Conservation (phyloP, 2,329 filamentous ascomycete genomes). For the Ceratocystis eucalypticola region DNA sequence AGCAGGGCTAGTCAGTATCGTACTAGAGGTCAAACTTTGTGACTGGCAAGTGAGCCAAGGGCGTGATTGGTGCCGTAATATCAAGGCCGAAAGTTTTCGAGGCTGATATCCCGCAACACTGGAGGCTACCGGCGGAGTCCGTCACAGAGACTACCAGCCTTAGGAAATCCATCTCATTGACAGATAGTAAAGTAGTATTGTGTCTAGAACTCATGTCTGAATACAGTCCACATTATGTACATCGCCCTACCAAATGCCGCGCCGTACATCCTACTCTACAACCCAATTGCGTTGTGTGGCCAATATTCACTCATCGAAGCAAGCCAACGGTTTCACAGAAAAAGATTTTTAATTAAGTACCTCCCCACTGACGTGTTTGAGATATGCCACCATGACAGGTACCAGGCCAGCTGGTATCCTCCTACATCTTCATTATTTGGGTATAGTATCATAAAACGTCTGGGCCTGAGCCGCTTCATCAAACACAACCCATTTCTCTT, state of each 20-base stretch:
- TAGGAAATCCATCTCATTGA: too few relatives aligned
- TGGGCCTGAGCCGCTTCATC: constrained; percentile 43
- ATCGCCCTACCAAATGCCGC: too few relatives aligned
- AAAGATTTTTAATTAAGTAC: too few relatives aligned
- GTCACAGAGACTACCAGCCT: too few relatives aligned
- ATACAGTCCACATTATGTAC: too few relatives aligned
- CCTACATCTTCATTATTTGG: background rate
- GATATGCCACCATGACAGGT: background rate
- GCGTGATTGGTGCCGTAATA: constrained; percentile 55
- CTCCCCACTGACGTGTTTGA: background rate
- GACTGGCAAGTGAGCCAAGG: constrained; percentile 73
- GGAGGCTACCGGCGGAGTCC: background rate
- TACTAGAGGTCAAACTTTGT: constrained; percentile 69
- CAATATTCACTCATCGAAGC: too few relatives aligned
- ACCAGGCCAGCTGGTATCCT: background rate
- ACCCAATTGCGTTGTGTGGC: too few relatives aligned
- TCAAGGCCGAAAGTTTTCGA: constrained; percentile 27
- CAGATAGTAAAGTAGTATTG: too few relatives aligned
- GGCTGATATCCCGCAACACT: background rate
- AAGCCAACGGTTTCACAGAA: too few relatives aligned
- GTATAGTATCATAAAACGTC: constrained; percentile 10
- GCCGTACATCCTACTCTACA: too few relatives aligned
- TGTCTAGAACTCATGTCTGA: too few relatives aligned
- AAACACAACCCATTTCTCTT: constrained; percentile 66
- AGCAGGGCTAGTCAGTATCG: constrained; percentile 72